Base-by-base conservation (phyloP, 179 eudicot genomes). In the Beta corolliflora region DNA sequence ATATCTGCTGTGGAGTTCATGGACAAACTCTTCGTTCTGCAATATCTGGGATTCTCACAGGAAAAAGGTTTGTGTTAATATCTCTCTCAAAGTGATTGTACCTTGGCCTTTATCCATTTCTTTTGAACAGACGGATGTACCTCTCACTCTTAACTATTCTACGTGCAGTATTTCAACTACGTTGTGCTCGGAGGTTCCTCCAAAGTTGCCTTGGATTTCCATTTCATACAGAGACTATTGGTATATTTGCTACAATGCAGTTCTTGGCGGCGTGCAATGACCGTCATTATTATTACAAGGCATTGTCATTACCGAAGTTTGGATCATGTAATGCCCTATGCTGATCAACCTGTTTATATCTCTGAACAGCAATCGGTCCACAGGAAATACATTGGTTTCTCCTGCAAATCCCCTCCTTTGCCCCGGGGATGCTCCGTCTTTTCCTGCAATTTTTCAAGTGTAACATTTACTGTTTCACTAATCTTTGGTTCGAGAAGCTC, bases 161-260 rank as follows among this genome's bases (percentile, higher is more conserved):
- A n/a, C 10, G 25, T 83, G 81, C 92, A 96, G 97, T 79, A 80
- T 86, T 81, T 88, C 89, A 52, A 81, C 84, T 48, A 75, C 84
- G 67, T 83, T 72, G 65, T 89, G 83, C 25, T 70, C 81, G 5
- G 85, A 87, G 80, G 82, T 90, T 83, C 91, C 91, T 76, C 76
- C 88, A 71, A 85, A 84, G 36, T 78, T 88, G 90, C 98, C 93
- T n/a, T 97, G 97, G 98, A 87, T 92, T 77, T 77, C 72, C 53
- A 88, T 94, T 77, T 84, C 94, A 3, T 89, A 61, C 83, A 92
- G 80, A 77, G 97, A 91, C 77, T 94, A 96, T 84, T 97, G 99
- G 99, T 74, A 70, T 80, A 84, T 91, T 72, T 97, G 99, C 87
- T 86, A 84, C 54, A 85, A 88, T 4, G 83, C 91, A 52, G 81